phyloP scores from a whole-genome alignment of 2,329 filamentous ascomycete species.

The Phialophora macrospora region DNA sequence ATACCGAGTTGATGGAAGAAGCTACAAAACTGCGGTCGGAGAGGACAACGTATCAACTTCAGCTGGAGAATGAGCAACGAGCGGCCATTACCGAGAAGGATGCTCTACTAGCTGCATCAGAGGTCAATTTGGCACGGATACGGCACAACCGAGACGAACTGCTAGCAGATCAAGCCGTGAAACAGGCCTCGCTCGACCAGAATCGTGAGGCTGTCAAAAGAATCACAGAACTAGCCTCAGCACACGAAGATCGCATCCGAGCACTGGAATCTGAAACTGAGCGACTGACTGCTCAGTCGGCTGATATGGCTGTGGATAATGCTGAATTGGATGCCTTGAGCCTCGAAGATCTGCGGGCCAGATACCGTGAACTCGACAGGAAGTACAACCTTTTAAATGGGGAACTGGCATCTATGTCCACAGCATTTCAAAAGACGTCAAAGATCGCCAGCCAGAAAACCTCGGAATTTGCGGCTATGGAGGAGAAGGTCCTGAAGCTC shows the following conservation, averaged over 20 bases:
- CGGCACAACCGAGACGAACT: constrained; percentile 84
- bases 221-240: constrained; percentile 77
- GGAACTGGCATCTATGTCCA: constrained; percentile 86
- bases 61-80: constrained; percentile 81
- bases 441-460: constrained; percentile 85
- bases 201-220: constrained; percentile 72
- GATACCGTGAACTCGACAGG: constrained; percentile 74
- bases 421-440: constrained; percentile 87
- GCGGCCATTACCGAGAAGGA: constrained; percentile 76
- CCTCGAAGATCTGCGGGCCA: constrained; percentile 72
- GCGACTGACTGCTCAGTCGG: constrained; percentile 59
- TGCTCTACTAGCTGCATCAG: constrained; percentile 76
- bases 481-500: constrained; percentile 76
- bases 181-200: constrained; percentile 79
- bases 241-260: constrained; percentile 78
- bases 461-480: constrained; percentile 72
- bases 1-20: constrained; percentile 82
- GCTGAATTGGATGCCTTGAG: constrained; percentile 52
- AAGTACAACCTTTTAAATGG: constrained; percentile 84
- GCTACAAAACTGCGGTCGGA: constrained; percentile 84
- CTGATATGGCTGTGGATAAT: constrained; percentile 32
- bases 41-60: constrained; percentile 76
- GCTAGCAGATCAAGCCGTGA: constrained; percentile 76
- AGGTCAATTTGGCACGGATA: constrained; percentile 84
- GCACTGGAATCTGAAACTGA: constrained; percentile 83